These are phyloP conservation scores for Wickerhamiella kurtzmanii DNA, from an alignment of 805 yeast species.

Conservation along the genomic window DNA sequence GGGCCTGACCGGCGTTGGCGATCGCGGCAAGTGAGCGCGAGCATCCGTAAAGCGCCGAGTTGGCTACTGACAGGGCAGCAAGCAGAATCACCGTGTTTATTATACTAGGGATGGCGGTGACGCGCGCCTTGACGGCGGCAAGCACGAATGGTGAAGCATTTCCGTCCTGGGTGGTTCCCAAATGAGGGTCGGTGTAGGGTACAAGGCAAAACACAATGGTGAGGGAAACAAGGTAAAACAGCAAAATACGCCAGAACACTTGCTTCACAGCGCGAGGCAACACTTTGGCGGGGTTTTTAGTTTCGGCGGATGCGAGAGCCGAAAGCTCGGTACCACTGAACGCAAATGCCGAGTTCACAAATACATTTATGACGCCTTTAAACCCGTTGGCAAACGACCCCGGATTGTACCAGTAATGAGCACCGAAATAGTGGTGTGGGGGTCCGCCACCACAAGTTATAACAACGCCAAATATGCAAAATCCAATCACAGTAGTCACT, in stretches of 20 bases:
- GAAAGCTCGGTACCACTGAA: conserved; percentile 64
- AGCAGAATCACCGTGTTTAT: conserved; percentile 59
- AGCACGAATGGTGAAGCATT: conserved; percentile 63
- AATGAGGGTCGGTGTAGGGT: conserved; percentile 43
- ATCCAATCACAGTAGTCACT: conserved; percentile 46
- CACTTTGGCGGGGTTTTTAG: conserved; percentile 50
- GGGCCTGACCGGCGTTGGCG: conserved; percentile 53
- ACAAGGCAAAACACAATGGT: conserved; percentile 55
- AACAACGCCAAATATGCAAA: conserved; percentile 46
- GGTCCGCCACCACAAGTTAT: conserved; percentile 47
- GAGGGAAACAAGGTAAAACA: conserved; percentile 51
- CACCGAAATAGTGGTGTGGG: conserved; percentile 39
- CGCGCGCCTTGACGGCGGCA: conserved; percentile 53
- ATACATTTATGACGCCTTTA: conserved; percentile 51
- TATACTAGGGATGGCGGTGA: conserved; percentile 51
- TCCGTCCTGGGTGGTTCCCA: conserved; percentile 41
- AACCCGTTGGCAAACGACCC: conserved; percentile 50
- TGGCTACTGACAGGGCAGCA: conserved; percentile 59
- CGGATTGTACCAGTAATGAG: conserved; percentile 46
- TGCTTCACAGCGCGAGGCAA: conserved; percentile 68
- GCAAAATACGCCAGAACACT: conserved; percentile 66
- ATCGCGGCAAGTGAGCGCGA: conserved; percentile 58
- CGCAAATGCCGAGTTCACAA: conserved; percentile 56
- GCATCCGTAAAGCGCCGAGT: conserved; percentile 58
- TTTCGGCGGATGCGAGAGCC: conserved; percentile 66